Base-by-base conservation (phyloP, 805 yeast genomes). In the Myxozyma neotropica region DNA sequence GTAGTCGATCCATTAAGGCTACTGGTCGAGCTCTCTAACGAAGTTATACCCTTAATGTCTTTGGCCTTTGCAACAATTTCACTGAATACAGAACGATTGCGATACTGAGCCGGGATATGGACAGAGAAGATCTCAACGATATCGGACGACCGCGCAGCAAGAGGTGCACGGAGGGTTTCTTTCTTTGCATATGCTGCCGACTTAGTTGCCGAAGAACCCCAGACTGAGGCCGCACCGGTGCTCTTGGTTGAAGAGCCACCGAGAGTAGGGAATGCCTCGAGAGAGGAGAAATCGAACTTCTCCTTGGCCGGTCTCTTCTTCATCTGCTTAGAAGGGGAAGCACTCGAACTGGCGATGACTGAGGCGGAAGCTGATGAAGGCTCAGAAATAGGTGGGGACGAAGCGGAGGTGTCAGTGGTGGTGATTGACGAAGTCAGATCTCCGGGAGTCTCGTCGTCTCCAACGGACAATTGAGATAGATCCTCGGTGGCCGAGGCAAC, bases 71-170 rank as follows among this genome's bases (percentile, higher is more conserved):
- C 78, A 63, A 90, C 77, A 63, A 89, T 81, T 70, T 85, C 85
- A 68, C 85, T 79, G 61, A 88, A 83, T 67, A 88, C 94, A 23
- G 84, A 78, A 67, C 85, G 80, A 17, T 23, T 40, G 27, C 64
- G 60, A 8, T 15, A 54, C 71, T 88, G 93, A 64, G 86, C 86
- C 55, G 83, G 85, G 57, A 82, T 80, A 68, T 83, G 86, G 69
- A 92, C 80, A 51, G 89, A 81, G 71, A 92, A 89, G 6, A 91
- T 88, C 68, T 88, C 91, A 72, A 90, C 93, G 58, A 89, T 78
- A 55, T 81, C 81, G 23, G 83, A 77, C 10, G 89, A 80, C 65
- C 82, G 78, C 68, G 80, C 78, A 24, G 57, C 51, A 29, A 77
- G 78, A n/a, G 79, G 71, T 6, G 55, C 45, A 6, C 51, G 52